phyloP scores from a whole-genome alignment of 2,329 filamentous ascomycete genomes.

The Westerdykella aurantiaca region DNA sequence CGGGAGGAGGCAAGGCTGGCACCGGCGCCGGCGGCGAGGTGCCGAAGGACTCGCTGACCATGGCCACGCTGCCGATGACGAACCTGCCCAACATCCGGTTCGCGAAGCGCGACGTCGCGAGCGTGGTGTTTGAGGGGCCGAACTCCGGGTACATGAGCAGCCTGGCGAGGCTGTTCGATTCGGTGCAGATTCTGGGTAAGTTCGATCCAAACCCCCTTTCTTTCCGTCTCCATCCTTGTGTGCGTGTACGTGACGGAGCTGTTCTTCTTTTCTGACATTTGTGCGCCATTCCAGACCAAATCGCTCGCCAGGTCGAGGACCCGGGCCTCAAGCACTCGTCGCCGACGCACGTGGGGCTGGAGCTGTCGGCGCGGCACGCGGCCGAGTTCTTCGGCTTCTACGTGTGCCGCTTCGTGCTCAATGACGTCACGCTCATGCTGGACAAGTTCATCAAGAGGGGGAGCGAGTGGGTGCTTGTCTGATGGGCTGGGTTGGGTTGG shows the following conservation, averaged over 20 bases:
- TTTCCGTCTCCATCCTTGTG: neutral
- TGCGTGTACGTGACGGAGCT: too few relatives aligned
- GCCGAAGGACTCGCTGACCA: constrained; percentile 55
- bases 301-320: constrained; percentile 92
- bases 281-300: constrained; percentile 62
- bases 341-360: constrained; percentile 89
- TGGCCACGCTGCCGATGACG: constrained; percentile 54
- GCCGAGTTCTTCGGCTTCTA: constrained; percentile 98
- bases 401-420: constrained; percentile 87
- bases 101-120: constrained; percentile 63
- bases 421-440: constrained; percentile 75
- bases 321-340: constrained; percentile 86
- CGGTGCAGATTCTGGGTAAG: constrained; percentile 86
- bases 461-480: constrained; percentile 81
- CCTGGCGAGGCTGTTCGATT: constrained; percentile 85
- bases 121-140: constrained; percentile 70
- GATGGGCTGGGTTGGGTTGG: constrained; percentile 6
- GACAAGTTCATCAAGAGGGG: constrained; percentile 97
- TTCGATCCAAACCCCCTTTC: constrained; percentile 10
- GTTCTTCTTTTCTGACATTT: neutral
- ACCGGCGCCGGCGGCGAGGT: constrained; percentile 31
- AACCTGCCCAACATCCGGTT: constrained; percentile 70
- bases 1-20: constrained; percentile 34
- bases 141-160: constrained; percentile 88
- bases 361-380: constrained; percentile 86